Conservation (phyloP, 768 basidiomycete genomes). For the Asterophora lycoperdoides region DNA sequence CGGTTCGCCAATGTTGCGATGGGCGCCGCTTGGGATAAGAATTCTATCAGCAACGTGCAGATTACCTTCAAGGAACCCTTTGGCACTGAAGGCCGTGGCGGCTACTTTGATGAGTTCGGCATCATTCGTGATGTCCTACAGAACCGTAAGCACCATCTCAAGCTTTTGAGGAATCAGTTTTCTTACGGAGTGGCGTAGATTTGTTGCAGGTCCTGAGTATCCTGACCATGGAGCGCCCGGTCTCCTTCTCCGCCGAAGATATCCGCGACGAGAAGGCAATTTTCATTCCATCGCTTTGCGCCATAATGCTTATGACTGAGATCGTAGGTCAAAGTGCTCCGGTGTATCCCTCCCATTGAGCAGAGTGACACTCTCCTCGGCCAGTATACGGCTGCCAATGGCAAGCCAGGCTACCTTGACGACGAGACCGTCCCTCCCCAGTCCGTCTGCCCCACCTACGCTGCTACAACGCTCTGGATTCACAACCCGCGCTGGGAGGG, state of each 20-base stretch:
- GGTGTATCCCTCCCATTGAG: conserved; percentile 81
- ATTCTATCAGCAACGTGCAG: conserved; percentile 93
- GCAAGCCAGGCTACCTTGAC: conserved; percentile 99
- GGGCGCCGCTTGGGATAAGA: conserved; percentile 91
- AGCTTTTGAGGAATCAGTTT: conserved; percentile 10
- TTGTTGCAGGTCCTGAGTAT: conserved; percentile 92
- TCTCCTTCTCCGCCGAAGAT: conserved; percentile 95
- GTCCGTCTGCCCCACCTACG: conserved; percentile 93
- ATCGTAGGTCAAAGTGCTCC: conserved; percentile 88
- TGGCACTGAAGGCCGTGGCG: conserved; percentile 99
- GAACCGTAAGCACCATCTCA: conserved; percentile 73
- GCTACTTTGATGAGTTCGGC: conserved; percentile 99
- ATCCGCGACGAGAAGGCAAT: conserved; percentile 96
- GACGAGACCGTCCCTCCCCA: conserved; percentile 91
- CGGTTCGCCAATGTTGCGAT: conserved; percentile 94
- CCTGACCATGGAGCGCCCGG: conserved; percentile 96
- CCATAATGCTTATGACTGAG: background rate
- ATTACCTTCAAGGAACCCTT: conserved; percentile 99
- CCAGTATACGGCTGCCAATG: conserved; percentile 85
- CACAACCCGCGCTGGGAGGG: conserved; percentile 98
- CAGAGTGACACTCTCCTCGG: conserved; percentile 82
- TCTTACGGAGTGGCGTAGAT: conserved; percentile 46
- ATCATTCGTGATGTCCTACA: conserved; percentile 97
- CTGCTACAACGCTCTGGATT: conserved; percentile 86
- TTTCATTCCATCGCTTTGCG: conserved; percentile 4